Evolutionary conservation across 228 moss, liverwort and hornwort species (phyloP).

Genomic region (Sphagnum fallax): DNA sequence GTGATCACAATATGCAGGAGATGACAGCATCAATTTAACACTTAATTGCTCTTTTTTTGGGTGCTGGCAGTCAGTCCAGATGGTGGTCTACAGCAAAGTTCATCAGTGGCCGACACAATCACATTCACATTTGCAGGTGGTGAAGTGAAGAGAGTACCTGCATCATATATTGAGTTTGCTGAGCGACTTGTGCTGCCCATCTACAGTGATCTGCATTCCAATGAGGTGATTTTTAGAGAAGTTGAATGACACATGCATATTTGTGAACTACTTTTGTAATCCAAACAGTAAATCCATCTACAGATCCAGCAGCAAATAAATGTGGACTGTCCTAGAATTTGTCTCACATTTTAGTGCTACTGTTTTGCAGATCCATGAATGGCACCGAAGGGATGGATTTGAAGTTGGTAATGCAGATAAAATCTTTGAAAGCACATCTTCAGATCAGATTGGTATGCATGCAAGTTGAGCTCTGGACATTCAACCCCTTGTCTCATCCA

Average conservation of each 20-base stretch:
- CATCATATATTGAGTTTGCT: constrained; percentile 96
- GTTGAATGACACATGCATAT: neutral
- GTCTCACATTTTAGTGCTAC: too few relatives aligned
- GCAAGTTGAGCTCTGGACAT: constrained; percentile 3
- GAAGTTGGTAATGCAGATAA: constrained; percentile 98
- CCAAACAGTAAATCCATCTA: too few relatives aligned
- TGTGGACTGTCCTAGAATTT: too few relatives aligned
- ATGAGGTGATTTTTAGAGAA: constrained; percentile 41
- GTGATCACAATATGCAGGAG: too few relatives aligned
- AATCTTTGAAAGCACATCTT: constrained; percentile 95
- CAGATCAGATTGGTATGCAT: constrained; percentile 68
- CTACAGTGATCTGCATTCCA: constrained; percentile 36
- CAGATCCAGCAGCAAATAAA: too few relatives aligned
- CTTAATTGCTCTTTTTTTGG: neutral
- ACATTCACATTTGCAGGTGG: constrained; percentile 64
- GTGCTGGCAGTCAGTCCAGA: constrained; percentile 79
- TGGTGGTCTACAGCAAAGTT: constrained; percentile 91
- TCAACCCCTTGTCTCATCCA: too few relatives aligned
- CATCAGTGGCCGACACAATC: constrained; percentile 81
- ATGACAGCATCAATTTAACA: too few relatives aligned
- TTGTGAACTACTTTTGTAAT: neutral
- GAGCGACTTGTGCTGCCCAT: constrained; percentile 78
- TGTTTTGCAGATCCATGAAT: constrained; percentile 57
- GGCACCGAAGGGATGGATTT: constrained; percentile 92
- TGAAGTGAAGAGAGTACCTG: constrained; percentile 71